Conservation (phyloP, 2,329 filamentous ascomycete genomes). For the Didymella segeticola region DNA sequence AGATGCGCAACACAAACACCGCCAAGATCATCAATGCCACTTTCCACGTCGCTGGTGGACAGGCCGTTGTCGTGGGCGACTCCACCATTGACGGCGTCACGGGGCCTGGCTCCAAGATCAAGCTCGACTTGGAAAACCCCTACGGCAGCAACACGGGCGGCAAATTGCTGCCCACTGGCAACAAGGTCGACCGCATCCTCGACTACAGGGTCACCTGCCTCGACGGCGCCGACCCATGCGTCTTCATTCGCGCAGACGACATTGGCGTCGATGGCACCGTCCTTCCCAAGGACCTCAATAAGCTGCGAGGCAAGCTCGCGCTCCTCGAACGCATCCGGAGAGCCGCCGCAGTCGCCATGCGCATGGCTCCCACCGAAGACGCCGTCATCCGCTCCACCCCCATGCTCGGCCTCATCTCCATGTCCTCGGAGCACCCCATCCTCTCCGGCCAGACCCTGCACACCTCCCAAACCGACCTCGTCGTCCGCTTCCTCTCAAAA, state of each 20-base stretch:
- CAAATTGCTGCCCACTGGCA: constrained; percentile 66
- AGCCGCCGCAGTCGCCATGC: constrained; percentile 67
- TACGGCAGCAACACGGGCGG: constrained; percentile 70
- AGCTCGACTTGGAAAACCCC: constrained; percentile 67
- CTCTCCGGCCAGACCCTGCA: constrained; percentile 49
- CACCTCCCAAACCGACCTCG: constrained; percentile 46
- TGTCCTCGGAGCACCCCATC: constrained; percentile 46
- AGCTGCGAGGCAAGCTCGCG: constrained; percentile 56
- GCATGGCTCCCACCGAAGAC: constrained; percentile 56
- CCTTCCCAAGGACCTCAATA: constrained; percentile 62
- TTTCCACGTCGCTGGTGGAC: constrained; percentile 60
- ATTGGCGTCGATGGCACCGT: constrained; percentile 60
- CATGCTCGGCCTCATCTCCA: constrained; percentile 66
- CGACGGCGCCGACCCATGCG: constrained; percentile 69
- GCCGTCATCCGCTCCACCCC: constrained; percentile 65
- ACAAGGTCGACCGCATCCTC: constrained; percentile 59
- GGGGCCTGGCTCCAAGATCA: constrained; percentile 63
- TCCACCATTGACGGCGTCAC: constrained; percentile 71
- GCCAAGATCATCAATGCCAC: constrained; percentile 66
- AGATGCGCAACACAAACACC: constrained; percentile 76
- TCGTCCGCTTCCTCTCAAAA: constrained; percentile 54
- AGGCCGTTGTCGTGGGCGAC: constrained; percentile 59
- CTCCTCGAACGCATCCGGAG: constrained; percentile 65
- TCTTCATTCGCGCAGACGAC: constrained; percentile 65
- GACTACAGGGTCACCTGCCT: constrained; percentile 63